A percentile compares a stretch with the other conserved stretches of the same genome.
Evolutionary conservation across 306 rosid genomes (phyloP).

Genomic region (Luffa acutangula): DNA sequence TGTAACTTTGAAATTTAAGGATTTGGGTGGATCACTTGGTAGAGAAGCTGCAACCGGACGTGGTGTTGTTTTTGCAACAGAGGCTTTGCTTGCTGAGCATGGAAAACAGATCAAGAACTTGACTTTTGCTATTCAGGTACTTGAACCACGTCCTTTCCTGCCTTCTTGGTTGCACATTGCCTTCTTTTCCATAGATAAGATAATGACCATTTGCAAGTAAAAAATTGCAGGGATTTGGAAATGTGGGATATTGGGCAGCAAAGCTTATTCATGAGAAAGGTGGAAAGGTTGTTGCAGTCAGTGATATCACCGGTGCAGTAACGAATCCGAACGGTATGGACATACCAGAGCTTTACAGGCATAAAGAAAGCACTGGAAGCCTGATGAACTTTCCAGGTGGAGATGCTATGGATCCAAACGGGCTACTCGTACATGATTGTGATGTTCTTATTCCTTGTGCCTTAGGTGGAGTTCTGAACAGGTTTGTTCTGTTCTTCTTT

Average conservation of each 20-base stretch:
- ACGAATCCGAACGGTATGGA: slow-evolving; percentile 37
- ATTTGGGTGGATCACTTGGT: slow-evolving; percentile 57
- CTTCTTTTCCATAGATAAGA: not conserved
- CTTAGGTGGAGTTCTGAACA: slow-evolving; percentile 57
- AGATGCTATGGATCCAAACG: slow-evolving; percentile 31
- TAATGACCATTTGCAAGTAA: not conserved
- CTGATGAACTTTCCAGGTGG: slow-evolving; percentile 31
- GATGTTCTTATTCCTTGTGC: slow-evolving; percentile 56
- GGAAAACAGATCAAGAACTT: slow-evolving; percentile 37
- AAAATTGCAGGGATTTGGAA: slow-evolving; percentile 70
- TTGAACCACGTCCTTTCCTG: not conserved
- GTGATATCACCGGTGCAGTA: slow-evolving; percentile 51
- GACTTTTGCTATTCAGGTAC: slow-evolving; percentile 50
- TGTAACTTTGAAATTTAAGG: slow-evolving; percentile 18
- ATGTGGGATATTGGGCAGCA: slow-evolving; percentile 66
- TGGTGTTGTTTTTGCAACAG: slow-evolving; percentile 48
- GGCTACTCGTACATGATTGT: slow-evolving; percentile 38
- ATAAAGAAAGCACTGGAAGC: slow-evolving; percentile 35
- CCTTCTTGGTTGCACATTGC: not conserved
- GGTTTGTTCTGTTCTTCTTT: slow-evolving; percentile 18
- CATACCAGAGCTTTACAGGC: slow-evolving; percentile 26
- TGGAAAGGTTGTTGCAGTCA: slow-evolving; percentile 43
- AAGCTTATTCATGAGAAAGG: slow-evolving; percentile 41
- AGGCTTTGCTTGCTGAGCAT: slow-evolving; percentile 50
- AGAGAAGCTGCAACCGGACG: slow-evolving; percentile 67